Percentiles rank a stretch among this genome's conserved stretches.
These are phyloP conservation scores for Setaria viridis DNA, from an alignment of 202 grass and related monocot species.

Conservation along the genomic window DNA sequence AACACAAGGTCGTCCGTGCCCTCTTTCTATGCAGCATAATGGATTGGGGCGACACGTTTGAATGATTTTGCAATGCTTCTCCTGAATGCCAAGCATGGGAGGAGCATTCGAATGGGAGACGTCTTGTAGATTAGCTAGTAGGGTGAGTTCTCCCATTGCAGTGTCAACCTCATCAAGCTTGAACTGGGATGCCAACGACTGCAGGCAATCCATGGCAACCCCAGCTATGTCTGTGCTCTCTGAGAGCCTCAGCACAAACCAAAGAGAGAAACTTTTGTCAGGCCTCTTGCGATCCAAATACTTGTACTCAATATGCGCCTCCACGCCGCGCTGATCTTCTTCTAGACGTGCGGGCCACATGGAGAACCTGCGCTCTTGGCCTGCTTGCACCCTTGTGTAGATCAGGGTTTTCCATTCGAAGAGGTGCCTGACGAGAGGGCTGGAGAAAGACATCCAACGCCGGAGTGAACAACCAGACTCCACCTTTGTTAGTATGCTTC, in stretches of 20 bases:
- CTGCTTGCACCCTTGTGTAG: neutral
- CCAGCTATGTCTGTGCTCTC: neutral
- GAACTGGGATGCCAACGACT: neutral
- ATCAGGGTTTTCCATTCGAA: neutral
- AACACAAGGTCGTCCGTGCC: neutral
- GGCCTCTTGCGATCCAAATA: neutral
- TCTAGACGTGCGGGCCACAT: neutral
- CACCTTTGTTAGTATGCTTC: neutral
- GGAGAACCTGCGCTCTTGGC: neutral
- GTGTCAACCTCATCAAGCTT: neutral
- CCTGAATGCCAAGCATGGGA: neutral
- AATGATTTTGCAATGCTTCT: neutral
- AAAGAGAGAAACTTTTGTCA: neutral
- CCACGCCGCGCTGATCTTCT: neutral
- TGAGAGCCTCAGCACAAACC: neutral
- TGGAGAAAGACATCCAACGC: neutral
- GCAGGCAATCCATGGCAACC: neutral
- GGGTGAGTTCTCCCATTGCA: constrained; percentile 1
- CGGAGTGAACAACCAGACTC: neutral
- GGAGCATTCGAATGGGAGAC: neutral
- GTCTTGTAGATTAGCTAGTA: neutral
- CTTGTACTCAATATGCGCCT: neutral
- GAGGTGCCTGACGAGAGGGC: neutral
- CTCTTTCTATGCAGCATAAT: neutral
- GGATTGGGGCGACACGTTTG: neutral